A percentile compares a stretch with the other conserved stretches of the same genome.
Evolutionary conservation across 768 basidiomycete species (phyloP).

Genomic region (Mrakia frigida): DNA sequence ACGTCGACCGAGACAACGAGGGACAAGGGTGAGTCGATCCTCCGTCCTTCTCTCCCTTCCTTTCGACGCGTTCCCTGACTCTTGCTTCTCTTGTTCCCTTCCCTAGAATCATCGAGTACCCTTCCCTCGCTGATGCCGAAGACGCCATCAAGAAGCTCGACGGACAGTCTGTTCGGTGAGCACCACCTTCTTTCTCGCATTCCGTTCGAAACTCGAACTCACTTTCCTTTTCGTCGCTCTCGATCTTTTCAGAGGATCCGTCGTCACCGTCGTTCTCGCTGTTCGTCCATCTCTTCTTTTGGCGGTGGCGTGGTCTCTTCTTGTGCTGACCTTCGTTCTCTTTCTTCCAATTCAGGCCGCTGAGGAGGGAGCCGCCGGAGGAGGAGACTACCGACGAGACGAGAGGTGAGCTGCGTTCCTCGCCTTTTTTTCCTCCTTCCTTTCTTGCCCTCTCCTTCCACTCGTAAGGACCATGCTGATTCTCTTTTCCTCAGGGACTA

Average conservation of each 20-base stretch:
- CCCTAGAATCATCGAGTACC: slow-evolving; percentile 79
- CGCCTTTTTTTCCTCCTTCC: slow-evolving; percentile 47
- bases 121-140: slow-evolving; percentile 82
- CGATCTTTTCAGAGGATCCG: slow-evolving; percentile 48
- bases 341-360: neutral
- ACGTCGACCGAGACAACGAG: slow-evolving; percentile 79
- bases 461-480: slow-evolving; percentile 19
- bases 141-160: slow-evolving; percentile 84
- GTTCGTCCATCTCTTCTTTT: slow-evolving; percentile 34
- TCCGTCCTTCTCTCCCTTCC: neutral
- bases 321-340: slow-evolving; percentile 38
- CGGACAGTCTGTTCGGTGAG: slow-evolving; percentile 79
- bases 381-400: slow-evolving; percentile 24
- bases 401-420: slow-evolving; percentile 15
- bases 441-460: slow-evolving; percentile 24
- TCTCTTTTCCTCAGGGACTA: slow-evolving; percentile 8
- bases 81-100: neutral
- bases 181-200: slow-evolving; percentile 56
- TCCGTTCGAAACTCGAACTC: slow-evolving; percentile 35
- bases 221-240: slow-evolving; percentile 47
- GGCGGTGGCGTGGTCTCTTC: neutral
- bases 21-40: slow-evolving; percentile 69
- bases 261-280: slow-evolving; percentile 33
- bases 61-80: slow-evolving; percentile 5
- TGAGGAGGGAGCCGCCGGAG: slow-evolving; percentile 2